Evolutionary conservation across 73 alveolate genomes (phyloP), one percentile per base, ranked within the genome.

Genomic region (Blepharisma japonicum): DNA sequence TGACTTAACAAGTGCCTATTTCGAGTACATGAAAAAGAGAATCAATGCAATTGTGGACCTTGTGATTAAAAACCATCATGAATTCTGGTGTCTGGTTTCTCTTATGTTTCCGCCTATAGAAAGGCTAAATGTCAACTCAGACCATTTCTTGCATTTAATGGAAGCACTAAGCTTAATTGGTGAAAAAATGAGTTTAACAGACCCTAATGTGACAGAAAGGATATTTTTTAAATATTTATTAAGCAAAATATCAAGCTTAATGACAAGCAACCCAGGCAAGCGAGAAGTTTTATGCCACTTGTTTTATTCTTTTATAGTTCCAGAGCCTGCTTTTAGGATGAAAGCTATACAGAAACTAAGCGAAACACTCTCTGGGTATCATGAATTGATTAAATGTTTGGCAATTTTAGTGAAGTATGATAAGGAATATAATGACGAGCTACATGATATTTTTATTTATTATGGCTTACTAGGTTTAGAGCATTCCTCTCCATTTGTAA

Each of bases 371-470:
- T 50, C 91, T 7, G 86, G 74, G 38, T 61, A 83, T 39, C 88
- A 87, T 21, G 94, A 87, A 45, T 53, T 83, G 5, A 79, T 87
- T 14, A 82, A 87, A 45, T 56, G 81, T 80, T 47, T 83, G 83
- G 77, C 84, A 77, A 20, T 82, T 50, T 79, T 87, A 4, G 70
- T 87, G 7, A 25, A 82, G 25, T 78, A 87, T 45, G 94, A 87
- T 47, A 68, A 68, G 27, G 90, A 83, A 45, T 87, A 82, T 68
- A 87, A 87, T 56, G 94, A 87, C 42, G 83, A 87, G 21, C 81
- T 88, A 83, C 85, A 78, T 66, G 94, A 87, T 71, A 91, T 87
- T 5, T 87, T 87, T 83, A 83, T 87, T 20, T 87, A 87, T 81
- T 87, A 87, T 67, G 91, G 91, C 20, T 55, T 87, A 50, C 81